Conservation (phyloP, 192 early-diverging fungal species). For the Neocallimastix lanati region DNA sequence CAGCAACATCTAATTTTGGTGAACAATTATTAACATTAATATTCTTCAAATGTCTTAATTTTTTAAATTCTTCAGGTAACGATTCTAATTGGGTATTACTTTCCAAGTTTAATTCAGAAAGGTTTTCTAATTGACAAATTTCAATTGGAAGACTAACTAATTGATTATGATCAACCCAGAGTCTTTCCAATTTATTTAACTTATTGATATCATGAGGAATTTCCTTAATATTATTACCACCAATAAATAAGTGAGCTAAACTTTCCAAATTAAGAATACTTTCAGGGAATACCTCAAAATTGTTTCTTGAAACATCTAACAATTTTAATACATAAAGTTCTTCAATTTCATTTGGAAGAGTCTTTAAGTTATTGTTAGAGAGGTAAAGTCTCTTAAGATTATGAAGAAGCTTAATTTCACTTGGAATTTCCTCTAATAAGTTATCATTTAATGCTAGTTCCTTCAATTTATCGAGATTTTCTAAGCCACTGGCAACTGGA, state of each 20-base stretch:
- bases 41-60: background rate
- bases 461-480: background rate
- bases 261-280: background rate
- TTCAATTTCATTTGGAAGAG: background rate
- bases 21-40: background rate
- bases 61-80: background rate
- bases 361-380: background rate
- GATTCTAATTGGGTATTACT: background rate
- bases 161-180: background rate
- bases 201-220: background rate
- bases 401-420: background rate
- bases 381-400: background rate
- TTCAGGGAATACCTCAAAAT: background rate
- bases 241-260: background rate
- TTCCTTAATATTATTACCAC: background rate
- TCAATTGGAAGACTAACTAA: background rate
- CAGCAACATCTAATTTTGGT: background rate
- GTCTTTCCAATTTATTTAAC: background rate
- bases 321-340: background rate
- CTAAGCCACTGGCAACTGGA: background rate
- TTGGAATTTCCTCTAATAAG: background rate
- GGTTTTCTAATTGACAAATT: background rate
- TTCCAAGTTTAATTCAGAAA: background rate
- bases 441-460: background rate
- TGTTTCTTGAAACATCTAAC: background rate